Base-by-base conservation (phyloP, 768 basidiomycete species). In the Pisolithus tinctorius region DNA sequence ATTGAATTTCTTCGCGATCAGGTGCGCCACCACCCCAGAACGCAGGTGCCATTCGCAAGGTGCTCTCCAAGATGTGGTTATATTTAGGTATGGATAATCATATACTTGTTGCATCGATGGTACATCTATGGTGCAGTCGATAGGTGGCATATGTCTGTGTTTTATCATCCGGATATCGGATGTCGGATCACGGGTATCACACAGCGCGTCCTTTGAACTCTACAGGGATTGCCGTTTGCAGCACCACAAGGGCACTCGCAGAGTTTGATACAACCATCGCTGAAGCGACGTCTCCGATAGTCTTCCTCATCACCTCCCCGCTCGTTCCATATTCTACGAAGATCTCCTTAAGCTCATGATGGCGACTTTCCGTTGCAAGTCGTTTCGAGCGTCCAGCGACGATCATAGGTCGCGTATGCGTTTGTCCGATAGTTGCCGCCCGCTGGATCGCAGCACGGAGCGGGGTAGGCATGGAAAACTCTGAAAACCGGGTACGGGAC, bases 21-120 rank as follows among this genome's bases (percentile, higher is more conserved):
- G 95, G 95, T 6, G 80, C 79, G 8, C 82, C 93, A 8, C 94
- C 94, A 20, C 80, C 82, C 26, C 97, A 93, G 74, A 96, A 90
- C 51, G 78, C 89, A 25, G 93, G 95, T 55, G 88, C 86, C n/a
- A 93, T 96, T 55, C 82, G 85, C 55, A 90, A 87, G 66, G 93
- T 94, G n/a, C 62, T 94, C 53, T 23, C 9, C 11, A 13, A 4
- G 10, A 4, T 26, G 40, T 6, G 25, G 25, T 6, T 42, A 25
- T 26, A 42, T 25, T 13, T 26, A 13, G 20, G n/a, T 4, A 13
- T 26, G 11, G 41, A 20, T 42, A 23, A 10, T 10, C 41, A 26
- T 23, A 4, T 13, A 23, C 4, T 13, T 42, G 39, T 17, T 20
- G 25, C 41, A n/a, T 42, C 39, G 39, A 7, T 4, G 16, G 9